These are phyloP conservation scores for Chaetomium olivaceum DNA, from an alignment of 2,329 filamentous ascomycete genomes.

Conservation along the genomic window DNA sequence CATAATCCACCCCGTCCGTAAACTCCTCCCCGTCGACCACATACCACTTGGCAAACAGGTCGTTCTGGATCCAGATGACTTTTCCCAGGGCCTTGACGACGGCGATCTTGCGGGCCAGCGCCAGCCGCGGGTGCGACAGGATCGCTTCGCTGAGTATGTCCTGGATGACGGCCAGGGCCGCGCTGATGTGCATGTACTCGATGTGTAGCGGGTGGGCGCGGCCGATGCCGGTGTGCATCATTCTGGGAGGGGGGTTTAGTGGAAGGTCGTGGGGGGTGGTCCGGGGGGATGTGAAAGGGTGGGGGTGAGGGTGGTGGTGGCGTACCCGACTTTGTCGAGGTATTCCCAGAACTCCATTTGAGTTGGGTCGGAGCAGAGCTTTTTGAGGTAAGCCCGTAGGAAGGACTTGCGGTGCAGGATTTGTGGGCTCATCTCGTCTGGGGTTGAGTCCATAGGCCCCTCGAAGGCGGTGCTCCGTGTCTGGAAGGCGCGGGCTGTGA, in stretches of 20 bases:
- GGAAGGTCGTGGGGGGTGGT: no score
- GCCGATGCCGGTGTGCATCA: conserved; percentile 80
- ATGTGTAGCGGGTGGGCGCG: conserved; percentile 72
- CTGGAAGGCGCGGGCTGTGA: conserved; percentile 76
- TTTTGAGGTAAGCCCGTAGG: conserved; percentile 70
- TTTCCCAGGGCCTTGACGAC: conserved; percentile 76
- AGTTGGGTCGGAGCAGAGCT: conserved; percentile 72
- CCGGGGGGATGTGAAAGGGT: no score
- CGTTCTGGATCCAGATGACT: conserved; percentile 86
- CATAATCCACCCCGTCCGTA: conserved; percentile 46
- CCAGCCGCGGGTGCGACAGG: conserved; percentile 67
- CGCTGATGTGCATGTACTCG: conserved; percentile 78
- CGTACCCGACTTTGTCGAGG: conserved; percentile 71
- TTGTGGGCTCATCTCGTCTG: conserved; percentile 69
- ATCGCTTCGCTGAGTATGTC: conserved; percentile 77
- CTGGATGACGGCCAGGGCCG: conserved; percentile 71
- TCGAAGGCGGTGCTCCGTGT: conserved; percentile 64
- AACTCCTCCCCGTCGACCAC: conserved; percentile 68
- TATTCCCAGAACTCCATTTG: conserved; percentile 82
- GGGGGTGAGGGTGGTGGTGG: conserved; percentile 28
- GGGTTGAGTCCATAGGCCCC: conserved; percentile 63
- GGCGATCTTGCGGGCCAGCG: conserved; percentile 67
- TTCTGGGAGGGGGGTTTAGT: conserved; percentile 41
- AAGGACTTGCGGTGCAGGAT: conserved; percentile 79
- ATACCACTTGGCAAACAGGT: conserved; percentile 83